Base-by-base conservation (phyloP, 352 stramenopile species). In the Phytophthora uliginosa region DNA sequence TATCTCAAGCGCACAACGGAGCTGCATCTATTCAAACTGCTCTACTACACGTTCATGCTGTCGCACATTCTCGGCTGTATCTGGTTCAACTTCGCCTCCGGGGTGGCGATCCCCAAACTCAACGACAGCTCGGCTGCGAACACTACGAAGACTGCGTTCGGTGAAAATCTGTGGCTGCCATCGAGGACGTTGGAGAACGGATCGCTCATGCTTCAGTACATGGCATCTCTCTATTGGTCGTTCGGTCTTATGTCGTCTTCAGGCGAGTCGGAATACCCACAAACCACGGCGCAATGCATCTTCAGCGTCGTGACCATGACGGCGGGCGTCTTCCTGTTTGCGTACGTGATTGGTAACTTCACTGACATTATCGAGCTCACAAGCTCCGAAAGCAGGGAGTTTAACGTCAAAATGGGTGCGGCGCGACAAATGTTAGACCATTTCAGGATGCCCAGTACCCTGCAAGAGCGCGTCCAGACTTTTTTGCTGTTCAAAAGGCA, bases 401-500 rank as follows among this genome's bases (percentile, higher is more conserved):
- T 89, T 59, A 88, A 85, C 36, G 55, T 58, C 20, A 82, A 87
- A 13, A 58, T 91, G 28, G 72, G 69, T 10, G 85, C 79, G 0
- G 55, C 88, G 6, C 76, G 84, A 0, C 80, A 84, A 20, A 62
- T 91, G 17, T 54, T 89, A 6, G n/a, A 47, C 2, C 83, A 90
- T 55, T 91, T 90, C 47, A 53, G 67, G 15, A 55, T 91, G 9
- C 74, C 82, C 5, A 51, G 57, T 7, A 22, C 71, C 12, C 69
- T 90, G 7, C 56, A 84, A 59, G 67, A 77, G 54, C 84, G 81
- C 26, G 64, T 91, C 45, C 85, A 91, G 64, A 86, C 76, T 0
- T 89, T 82, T 58, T 81, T 81, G 28, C 83, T 91, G 12, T 90
- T 90, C 48, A 71, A 81, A 50, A 70, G 80, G 6, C 79, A 77